Percentiles rank a stretch among this genome's conserved stretches.
These are phyloP conservation scores for Keithomyces neogunnii DNA, from an alignment of 2,329 filamentous ascomycete genomes.

Conservation along the genomic window DNA sequence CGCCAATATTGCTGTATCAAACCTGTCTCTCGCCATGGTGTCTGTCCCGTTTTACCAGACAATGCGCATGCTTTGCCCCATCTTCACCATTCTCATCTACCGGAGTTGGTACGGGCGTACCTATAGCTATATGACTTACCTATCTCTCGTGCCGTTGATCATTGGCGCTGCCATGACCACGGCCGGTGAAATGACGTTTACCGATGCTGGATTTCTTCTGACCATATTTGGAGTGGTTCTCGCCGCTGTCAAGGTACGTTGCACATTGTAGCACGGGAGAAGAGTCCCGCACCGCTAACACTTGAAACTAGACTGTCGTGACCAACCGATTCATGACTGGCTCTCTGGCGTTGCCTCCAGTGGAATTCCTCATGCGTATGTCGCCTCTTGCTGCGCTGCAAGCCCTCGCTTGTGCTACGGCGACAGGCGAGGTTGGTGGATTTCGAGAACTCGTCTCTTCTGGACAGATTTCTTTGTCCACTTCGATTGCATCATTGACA, in stretches of 20 bases:
- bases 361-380: constrained; percentile 56
- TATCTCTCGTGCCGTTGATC: constrained; percentile 52
- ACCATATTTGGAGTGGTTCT: constrained; percentile 46
- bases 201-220: constrained; percentile 45
- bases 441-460: constrained; percentile 28
- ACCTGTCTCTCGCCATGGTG: constrained; percentile 52
- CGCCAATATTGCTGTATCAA: constrained; percentile 56
- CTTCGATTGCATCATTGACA: constrained; percentile 32
- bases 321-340: constrained; percentile 59
- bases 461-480: constrained; percentile 25
- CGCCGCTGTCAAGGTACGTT: constrained; percentile 43
- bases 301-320: constrained; percentile 39
- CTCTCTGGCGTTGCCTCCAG: constrained; percentile 44
- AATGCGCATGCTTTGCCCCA: constrained; percentile 51
- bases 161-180: constrained; percentile 51
- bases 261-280: background rate
- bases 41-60: constrained; percentile 61
- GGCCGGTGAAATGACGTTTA: constrained; percentile 55
- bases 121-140: constrained; percentile 48
- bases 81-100: constrained; percentile 55
- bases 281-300: constrained; percentile 1
- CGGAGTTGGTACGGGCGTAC: constrained; percentile 44
- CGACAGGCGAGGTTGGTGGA: constrained; percentile 41
- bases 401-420: constrained; percentile 41
- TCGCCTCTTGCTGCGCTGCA: constrained; percentile 51